Base-by-base conservation (phyloP, 805 yeast genomes). In the Millerago galiae region DNA sequence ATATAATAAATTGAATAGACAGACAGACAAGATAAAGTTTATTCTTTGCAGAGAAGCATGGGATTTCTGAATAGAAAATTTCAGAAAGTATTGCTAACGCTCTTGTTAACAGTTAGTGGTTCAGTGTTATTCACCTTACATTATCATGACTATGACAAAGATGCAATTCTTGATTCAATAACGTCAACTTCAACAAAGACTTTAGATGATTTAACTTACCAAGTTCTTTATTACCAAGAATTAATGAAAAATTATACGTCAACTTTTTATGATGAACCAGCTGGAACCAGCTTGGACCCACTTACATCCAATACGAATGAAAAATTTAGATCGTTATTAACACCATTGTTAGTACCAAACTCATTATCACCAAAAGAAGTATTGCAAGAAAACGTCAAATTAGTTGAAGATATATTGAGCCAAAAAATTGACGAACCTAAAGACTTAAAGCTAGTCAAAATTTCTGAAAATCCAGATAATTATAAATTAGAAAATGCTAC, bases 401-500 rank as follows among this genome's bases (percentile, higher is more conserved):
- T 38, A 28, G 35, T 50, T 16, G 17, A 32, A 10, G 24, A 35
- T 1, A n/a, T 56, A 1, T 13, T 50, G 3, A 17, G 29, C 1
- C 38, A 46, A 36, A 40, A 37, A 10, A 52, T 63, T 17, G 53
- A 46, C 24, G 65, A 63, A 37, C 67, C 67, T 12, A 47, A 43
- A 32, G 47, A 50, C 0, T 21, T 49, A 21, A 48, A 48, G 34
- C 30, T 54, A 5, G 25, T 44, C 6, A 51, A 50, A 34, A 49
- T 47, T 5, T 42, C 42, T 4, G 50, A 44, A 9, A 17, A 35
- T 5, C 42, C 35, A n/a, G 10, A 15, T 7, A 11, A 35, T 3
- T 55, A 53, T 34, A 8, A 42, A 14, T 41, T 49, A n/a, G 90
- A 83, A 8, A 84, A 79, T 54, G 95, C 95, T 3, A 83, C 95